These are phyloP conservation scores for Amylostereum areolatum DNA, from an alignment of 1,284 basidiomycete species.

Conservation along the genomic window DNA sequence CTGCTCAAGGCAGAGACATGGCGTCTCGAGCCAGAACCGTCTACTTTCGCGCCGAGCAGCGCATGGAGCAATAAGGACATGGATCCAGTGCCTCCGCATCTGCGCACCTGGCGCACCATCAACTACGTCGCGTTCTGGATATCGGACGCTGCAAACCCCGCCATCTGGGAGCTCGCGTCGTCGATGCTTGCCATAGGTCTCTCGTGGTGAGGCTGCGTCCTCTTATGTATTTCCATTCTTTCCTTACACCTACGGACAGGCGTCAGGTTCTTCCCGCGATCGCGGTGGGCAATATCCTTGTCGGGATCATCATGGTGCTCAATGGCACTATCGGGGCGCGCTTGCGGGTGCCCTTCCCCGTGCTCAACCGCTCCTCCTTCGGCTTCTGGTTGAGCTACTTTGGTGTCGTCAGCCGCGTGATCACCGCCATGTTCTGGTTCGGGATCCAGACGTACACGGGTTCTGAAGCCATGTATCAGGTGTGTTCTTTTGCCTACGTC, in stretches of 20 bases:
- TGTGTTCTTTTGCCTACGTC: conserved; percentile 8
- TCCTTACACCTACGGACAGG: too few relatives aligned
- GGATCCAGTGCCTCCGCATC: conserved; percentile 58
- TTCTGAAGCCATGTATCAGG: conserved; percentile 61
- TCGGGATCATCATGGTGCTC: conserved; percentile 50
- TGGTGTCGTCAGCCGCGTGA: conserved; percentile 65
- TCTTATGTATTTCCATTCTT: too few relatives aligned
- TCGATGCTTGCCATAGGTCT: conserved; percentile 64
- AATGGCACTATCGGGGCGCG: conserved; percentile 72
- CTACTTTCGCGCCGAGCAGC: conserved; percentile 44
- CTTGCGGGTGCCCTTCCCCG: conserved; percentile 64
- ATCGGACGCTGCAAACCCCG: conserved; percentile 52
- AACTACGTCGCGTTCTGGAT: conserved; percentile 64
- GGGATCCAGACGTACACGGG: conserved; percentile 57
- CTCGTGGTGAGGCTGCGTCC: conserved; percentile 51
- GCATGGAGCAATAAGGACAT: conserved; percentile 71
- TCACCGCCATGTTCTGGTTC: conserved; percentile 79
- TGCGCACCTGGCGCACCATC: conserved; percentile 57
- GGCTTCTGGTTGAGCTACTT: conserved; percentile 80
- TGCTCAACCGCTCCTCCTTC: conserved; percentile 71
- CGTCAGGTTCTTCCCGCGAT: conserved; percentile 60
- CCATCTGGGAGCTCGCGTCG: conserved; percentile 41
- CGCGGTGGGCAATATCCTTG: conserved; percentile 54
- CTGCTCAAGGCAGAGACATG: conserved; percentile 25
- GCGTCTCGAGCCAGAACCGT: conserved; percentile 40